phyloP scores from a whole-genome alignment of 108 stramenopile genomes.

The Aurantiochytrium sp. region DNA sequence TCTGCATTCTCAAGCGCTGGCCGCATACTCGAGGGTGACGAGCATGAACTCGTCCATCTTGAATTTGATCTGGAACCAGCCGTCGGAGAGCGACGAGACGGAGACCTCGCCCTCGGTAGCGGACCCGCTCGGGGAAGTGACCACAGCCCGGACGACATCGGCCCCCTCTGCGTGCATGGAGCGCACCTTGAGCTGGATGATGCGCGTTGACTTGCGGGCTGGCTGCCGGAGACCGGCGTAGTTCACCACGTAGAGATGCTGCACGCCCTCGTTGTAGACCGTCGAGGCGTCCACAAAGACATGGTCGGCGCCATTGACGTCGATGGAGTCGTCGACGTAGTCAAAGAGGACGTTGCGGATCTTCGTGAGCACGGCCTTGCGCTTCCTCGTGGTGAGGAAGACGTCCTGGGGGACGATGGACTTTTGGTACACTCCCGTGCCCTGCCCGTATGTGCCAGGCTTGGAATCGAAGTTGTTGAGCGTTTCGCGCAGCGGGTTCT shows the following conservation, averaged over 20 bases:
- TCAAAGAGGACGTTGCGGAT: not conserved
- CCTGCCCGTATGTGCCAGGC: not conserved
- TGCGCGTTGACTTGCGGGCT: not conserved
- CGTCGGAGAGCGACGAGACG: not conserved
- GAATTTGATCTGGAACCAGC: not conserved
- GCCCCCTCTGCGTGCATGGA: not conserved
- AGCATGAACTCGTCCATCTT: not conserved
- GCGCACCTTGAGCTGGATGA: not conserved
- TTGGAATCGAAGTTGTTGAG: not conserved
- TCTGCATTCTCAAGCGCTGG: too few relatives aligned
- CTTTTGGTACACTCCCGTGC: not conserved
- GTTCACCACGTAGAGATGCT: conserved; percentile 19
- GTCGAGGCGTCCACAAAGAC: not conserved
- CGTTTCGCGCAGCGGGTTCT: not conserved
- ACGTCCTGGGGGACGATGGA: not conserved
- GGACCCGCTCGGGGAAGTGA: not conserved
- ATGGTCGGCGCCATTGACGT: not conserved
- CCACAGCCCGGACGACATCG: not conserved
- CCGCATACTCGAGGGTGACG: not conserved
- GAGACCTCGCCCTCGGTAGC: not conserved
- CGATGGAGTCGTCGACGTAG: not conserved
- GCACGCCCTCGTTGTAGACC: not conserved
- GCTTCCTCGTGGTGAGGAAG: not conserved
- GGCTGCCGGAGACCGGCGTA: conserved; percentile 27
- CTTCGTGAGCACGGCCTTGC: not conserved